A percentile compares a stretch with the other conserved stretches of the same genome.
These are phyloP conservation scores for Gymnopus androsaceus DNA, from an alignment of 1,284 basidiomycete species.

Conservation along the genomic window DNA sequence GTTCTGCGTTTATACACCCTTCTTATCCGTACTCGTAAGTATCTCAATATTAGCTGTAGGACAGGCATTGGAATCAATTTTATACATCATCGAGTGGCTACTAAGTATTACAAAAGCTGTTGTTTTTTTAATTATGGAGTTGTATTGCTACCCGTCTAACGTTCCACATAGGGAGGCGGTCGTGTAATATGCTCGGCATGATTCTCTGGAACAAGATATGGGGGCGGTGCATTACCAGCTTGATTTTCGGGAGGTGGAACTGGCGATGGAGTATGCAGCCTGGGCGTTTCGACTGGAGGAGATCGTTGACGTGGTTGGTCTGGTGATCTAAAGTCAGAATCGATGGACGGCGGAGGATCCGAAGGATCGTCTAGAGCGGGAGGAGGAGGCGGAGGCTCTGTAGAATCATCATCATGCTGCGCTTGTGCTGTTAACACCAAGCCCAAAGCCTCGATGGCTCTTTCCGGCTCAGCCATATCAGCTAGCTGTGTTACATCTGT, in stretches of 20 bases:
- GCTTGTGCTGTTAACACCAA: slow-evolving; percentile 52
- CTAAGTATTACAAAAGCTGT: background rate
- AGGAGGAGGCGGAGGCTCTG: slow-evolving; percentile 67
- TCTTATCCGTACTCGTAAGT: slow-evolving; percentile 16
- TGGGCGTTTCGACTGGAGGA: slow-evolving; percentile 34
- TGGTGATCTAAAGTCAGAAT: slow-evolving; percentile 72
- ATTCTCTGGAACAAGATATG: slow-evolving; percentile 58
- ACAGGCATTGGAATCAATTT: slow-evolving; percentile 1
- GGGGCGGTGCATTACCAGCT: slow-evolving; percentile 54
- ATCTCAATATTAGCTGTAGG: slow-evolving; percentile 9
- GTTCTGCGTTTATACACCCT: slow-evolving; percentile 7
- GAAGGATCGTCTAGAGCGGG: slow-evolving; percentile 84
- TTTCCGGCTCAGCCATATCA: slow-evolving; percentile 53
- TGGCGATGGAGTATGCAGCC: slow-evolving; percentile 30
- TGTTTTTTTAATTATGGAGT: no score
- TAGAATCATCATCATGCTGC: slow-evolving; percentile 33
- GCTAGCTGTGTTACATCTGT: slow-evolving; percentile 66
- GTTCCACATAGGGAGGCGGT: slow-evolving; percentile 60
- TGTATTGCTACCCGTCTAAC: background rate
- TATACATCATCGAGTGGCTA: background rate
- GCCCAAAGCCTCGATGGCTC: slow-evolving; percentile 58
- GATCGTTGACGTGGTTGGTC: slow-evolving; percentile 41
- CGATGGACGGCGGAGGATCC: slow-evolving; percentile 80
- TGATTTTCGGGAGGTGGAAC: slow-evolving; percentile 30
- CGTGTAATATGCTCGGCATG: slow-evolving; percentile 48